Base-by-base conservation (phyloP, 2,329 filamentous ascomycete species). In the Bipolaris oryzae region DNA sequence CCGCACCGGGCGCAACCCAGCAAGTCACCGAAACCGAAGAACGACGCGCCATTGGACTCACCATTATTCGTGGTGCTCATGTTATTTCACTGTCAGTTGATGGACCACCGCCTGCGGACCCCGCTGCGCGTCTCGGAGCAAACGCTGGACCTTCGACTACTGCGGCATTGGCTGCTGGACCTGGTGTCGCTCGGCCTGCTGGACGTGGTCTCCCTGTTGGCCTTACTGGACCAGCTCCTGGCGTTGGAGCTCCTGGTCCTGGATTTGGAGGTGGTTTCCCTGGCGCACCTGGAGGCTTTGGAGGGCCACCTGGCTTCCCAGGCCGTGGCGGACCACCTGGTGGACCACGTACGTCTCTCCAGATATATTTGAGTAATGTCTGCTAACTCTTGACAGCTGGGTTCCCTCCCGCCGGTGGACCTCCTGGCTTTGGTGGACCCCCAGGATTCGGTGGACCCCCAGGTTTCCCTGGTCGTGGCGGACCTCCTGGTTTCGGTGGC, bases 11-110 rank as follows among this genome's bases (percentile, higher is more conserved):
- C 66, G 81, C 85, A 49, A 77, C 84, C 47, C 85, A 90, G 73
- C 76, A 79, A 51, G 85, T 89, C 46, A 84, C 96, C 68, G 92
- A 97, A 80, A 87, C 89, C 13, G 94, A 99, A 80, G 95, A 98
- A 81, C 98, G 98, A 84, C 89, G 95, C 72, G 96, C 92, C n/a
- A 86, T 99, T 34, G 95, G 95, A 55, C 84, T 99, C 63, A 93
- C 91, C 16, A 99, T 99, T 69, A 87, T 99, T 62, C 92, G 95
- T 71, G 95, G 95, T 71, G 92, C 93, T 55, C 90, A 96, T 68
- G 95, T 99, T 61, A 91, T 99, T 62, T 96, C 93, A 20, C 86
- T 96, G 60, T 96, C 94, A 7, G 93, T 97, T 62, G 96, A 99
- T 74, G 96, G 94, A 55, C 94, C 95, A 53, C 95, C 95, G 44